These are phyloP conservation scores for Pyrenophora tritici-repentis DNA, from an alignment of 2,329 filamentous ascomycete species.

Conservation along the genomic window DNA sequence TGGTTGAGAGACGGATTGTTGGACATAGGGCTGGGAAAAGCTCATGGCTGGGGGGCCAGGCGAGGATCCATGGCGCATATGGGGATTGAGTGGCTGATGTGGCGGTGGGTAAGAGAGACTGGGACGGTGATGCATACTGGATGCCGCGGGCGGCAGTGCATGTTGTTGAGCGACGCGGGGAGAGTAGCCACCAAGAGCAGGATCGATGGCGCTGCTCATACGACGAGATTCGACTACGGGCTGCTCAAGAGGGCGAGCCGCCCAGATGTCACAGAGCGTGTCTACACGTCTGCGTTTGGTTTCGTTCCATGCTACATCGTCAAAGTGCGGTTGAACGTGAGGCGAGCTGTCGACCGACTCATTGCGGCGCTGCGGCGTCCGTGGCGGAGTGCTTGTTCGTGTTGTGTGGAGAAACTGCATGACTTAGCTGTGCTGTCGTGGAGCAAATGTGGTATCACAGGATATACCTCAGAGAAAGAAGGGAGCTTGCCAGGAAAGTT, in stretches of 20 bases:
- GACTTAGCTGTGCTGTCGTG: conserved; percentile 12
- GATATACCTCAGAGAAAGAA: conserved; percentile 39
- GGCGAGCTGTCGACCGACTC: conserved; percentile 38
- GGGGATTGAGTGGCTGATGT: conserved; percentile 13
- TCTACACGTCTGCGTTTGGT: conserved; percentile 38
- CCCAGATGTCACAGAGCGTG: conserved; percentile 30
- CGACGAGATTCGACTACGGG: conserved; percentile 22
- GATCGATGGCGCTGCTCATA: conserved; percentile 30
- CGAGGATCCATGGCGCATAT: conserved; percentile 37
- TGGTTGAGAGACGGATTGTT: conserved; percentile 14
- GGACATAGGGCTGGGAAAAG: conserved; percentile 18
- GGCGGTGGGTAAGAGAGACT: conserved; percentile 34
- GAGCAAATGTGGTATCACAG: neutral
- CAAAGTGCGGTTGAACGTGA: conserved; percentile 31
- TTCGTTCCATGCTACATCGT: conserved; percentile 35
- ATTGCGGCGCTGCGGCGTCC: conserved; percentile 38
- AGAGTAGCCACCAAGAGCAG: conserved; percentile 25
- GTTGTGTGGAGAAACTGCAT: conserved; percentile 33
- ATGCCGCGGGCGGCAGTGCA: conserved; percentile 5
- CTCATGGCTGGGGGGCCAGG: conserved; percentile 23
- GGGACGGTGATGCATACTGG: conserved; percentile 33
- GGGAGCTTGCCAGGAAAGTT: conserved; percentile 32
- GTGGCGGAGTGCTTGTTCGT: conserved; percentile 40
- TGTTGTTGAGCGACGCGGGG: conserved; percentile 13
- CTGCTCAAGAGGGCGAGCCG: conserved; percentile 23